Evolutionary conservation across 2,329 filamentous ascomycete genomes (phyloP).

Genomic region (Colletotrichum lentis): DNA sequence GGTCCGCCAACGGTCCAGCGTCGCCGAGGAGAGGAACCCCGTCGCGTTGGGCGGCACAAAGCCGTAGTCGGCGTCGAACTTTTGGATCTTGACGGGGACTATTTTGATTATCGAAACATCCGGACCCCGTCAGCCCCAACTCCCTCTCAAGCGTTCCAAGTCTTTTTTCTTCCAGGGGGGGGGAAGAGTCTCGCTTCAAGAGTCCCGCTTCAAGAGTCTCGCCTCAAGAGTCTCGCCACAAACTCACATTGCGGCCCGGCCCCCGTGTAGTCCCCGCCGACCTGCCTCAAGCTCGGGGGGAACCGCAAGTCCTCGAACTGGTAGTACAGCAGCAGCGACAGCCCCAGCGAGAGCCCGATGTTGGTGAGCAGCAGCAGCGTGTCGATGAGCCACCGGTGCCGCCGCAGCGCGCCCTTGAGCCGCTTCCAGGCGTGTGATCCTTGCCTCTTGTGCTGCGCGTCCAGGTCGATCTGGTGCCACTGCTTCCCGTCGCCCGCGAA

Average conservation of each 20-base stretch:
- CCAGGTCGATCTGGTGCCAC: conserved; percentile 32
- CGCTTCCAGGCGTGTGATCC: conserved; percentile 13
- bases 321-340: conserved; percentile 36
- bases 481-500: conserved; percentile 33
- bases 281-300: conserved; percentile 43
- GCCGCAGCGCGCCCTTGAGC: conserved; percentile 15
- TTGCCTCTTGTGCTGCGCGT: neutral
- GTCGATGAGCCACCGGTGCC: conserved; percentile 33
- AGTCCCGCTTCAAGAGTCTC: too few relatives aligned
- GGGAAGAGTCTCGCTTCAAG: too few relatives aligned
- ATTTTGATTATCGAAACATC: too few relatives aligned
- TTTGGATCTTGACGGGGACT: conserved; percentile 51
- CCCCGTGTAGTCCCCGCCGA: conserved; percentile 51
- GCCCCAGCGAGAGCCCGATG: conserved; percentile 25
- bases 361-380: conserved; percentile 33
- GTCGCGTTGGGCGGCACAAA: conserved; percentile 51
- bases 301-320: conserved; percentile 27
- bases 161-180: too few relatives aligned
- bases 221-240: too few relatives aligned
- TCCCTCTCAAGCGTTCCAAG: too few relatives aligned
- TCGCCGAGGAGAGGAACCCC: conserved; percentile 51
- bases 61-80: conserved; percentile 50
- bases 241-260: conserved; percentile 49
- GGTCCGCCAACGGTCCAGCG: conserved; percentile 50
- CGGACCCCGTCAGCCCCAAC: too few relatives aligned